Evolutionary conservation across 495 filamentous ascomycete species (phyloP).

Genomic region (Amphirosellinia nigrospora): DNA sequence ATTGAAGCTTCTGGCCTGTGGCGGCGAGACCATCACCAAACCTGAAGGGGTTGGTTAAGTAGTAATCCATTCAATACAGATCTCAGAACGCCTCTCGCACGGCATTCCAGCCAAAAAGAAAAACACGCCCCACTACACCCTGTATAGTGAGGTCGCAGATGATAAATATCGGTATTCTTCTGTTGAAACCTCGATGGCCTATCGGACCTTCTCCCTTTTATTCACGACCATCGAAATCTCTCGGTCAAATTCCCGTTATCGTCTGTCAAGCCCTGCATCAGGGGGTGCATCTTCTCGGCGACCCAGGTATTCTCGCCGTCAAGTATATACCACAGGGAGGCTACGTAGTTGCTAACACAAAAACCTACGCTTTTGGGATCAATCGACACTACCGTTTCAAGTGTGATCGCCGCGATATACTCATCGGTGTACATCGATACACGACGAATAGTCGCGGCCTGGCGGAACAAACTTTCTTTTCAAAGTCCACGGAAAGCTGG

Average conservation of each 20-base stretch:
- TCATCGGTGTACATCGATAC: background rate
- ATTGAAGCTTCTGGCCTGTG: constrained; percentile 6
- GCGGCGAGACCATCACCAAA: background rate
- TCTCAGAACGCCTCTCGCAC: constrained; percentile 16
- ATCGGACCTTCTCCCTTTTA: constrained; percentile 32
- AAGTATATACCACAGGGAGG: background rate
- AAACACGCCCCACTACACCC: constrained; percentile 8
- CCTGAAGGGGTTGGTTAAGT: constrained; percentile 8
- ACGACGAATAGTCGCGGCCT: background rate
- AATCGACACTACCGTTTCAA: background rate
- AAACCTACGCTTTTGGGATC: background rate
- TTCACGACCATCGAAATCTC: constrained; percentile 30
- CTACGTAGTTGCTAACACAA: background rate
- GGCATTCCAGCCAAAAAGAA: constrained; percentile 12
- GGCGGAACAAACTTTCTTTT: background rate
- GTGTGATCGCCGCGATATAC: background rate
- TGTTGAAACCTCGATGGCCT: constrained; percentile 35
- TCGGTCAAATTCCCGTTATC: constrained; percentile 26
- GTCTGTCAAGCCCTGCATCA: constrained; percentile 27
- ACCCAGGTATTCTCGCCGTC: background rate
- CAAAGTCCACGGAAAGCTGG: background rate
- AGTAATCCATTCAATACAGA: background rate
- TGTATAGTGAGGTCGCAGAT: background rate
- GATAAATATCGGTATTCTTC: constrained; percentile 12
- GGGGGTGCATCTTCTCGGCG: constrained; percentile 15